These are phyloP conservation scores for Nicotiana undulata DNA, from an alignment of 257 asterid genomes.

Conservation along the genomic window DNA sequence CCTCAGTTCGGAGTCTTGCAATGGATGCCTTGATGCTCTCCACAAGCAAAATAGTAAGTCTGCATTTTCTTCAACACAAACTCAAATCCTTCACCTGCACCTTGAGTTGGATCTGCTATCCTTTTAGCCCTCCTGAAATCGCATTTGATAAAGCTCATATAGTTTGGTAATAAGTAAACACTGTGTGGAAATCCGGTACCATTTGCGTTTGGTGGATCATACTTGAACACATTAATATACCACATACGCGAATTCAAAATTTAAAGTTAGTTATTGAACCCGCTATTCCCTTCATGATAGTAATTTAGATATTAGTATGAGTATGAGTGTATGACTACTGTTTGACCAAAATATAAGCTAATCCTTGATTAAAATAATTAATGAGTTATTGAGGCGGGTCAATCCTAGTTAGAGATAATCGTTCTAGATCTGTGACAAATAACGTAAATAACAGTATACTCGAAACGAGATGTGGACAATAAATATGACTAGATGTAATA, in stretches of 20 bases:
- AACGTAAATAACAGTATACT: no score
- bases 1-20: no score
- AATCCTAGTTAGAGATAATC: no score
- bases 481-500: no score
- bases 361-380: no score
- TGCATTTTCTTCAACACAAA: slow-evolving; percentile 54
- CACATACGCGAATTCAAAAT: background rate
- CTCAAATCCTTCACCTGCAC: slow-evolving; percentile 55
- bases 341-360: no score
- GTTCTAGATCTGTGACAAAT: no score
- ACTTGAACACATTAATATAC: slow-evolving; percentile 51
- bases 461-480: no score
- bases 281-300: background rate
- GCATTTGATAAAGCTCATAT: slow-evolving; percentile 47
- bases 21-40: slow-evolving; percentile 48
- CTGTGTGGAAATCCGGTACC: slow-evolving; percentile 38
- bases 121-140: slow-evolving; percentile 46
- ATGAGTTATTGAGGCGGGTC: no score
- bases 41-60: slow-evolving; percentile 64
- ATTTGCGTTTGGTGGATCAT: slow-evolving; percentile 58
- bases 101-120: slow-evolving; percentile 38
- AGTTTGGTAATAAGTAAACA: slow-evolving; percentile 47
- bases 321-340: no score
- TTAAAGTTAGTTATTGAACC: background rate
- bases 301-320: background rate